Evolutionary conservation across 1,284 basidiomycete species (phyloP), one percentile per base, ranked within the genome.

Genomic region (Albatrellus sp.): DNA sequence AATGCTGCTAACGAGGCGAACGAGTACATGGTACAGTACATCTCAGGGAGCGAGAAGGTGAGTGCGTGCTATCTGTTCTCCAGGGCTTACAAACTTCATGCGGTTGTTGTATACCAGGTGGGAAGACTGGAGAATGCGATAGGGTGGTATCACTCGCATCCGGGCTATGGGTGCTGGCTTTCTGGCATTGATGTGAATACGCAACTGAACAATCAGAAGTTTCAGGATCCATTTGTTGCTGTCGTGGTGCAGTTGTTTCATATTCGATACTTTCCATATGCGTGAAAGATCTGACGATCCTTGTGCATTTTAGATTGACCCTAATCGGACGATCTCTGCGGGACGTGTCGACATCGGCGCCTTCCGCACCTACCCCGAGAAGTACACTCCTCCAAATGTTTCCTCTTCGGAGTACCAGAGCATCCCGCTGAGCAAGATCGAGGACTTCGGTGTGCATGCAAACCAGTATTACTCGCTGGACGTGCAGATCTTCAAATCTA

Each of bases 81-180:
- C 28, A 40, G 34, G 44, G 10, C 32, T 31, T 5, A 19, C 11
- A 14, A 4, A 20, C n/a, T 32, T 39, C 14, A 39, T 20, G 24
- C 13, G 24, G 31, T 24, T 28, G 7, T 13, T 14, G 14, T 20
- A n/a, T 14, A 1, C 14, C 12, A 91, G 84, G 86, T 85, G 11
- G 82, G 80, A 11, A 74, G 91, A 49, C 62, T 80, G 14, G 94
- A 98, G 60, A 81, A 96, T 55, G 81, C 85, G 4, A 84, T 97
- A 47, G 94, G 94, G n/a, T 98, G 94, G 94, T 98, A 98, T 60
- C 94, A 98, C 60, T 96, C 91, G 38, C 92, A 97, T 66, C 92
- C 93, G 2, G 92, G 92, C 11, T 97, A 97, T 58, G 92, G 92
- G 24, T 98, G 92, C 63, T 98, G 92, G 92, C 68, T 97, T 10